These are phyloP conservation scores for Prunus fruticosa DNA, from an alignment of 306 rosid genomes.

Conservation along the genomic window DNA sequence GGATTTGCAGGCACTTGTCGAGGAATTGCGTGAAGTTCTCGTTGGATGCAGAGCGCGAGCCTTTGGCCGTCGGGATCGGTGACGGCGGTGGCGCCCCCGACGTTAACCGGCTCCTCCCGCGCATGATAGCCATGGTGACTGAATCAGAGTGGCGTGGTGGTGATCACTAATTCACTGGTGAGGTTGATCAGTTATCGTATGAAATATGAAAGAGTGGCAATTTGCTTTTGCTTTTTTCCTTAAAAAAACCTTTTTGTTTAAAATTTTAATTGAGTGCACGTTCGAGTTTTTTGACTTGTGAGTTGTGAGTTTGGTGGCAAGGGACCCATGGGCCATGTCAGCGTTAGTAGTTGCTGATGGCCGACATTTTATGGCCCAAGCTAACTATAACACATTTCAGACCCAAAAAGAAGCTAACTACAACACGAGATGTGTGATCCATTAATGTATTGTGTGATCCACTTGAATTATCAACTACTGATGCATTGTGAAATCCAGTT, in stretches of 20 bases:
- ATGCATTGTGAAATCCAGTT: no score
- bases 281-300: neutral
- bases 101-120: conserved; percentile 20
- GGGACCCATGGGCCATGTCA: neutral
- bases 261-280: neutral
- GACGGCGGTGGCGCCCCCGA: conserved; percentile 56
- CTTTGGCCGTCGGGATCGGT: conserved; percentile 72
- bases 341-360: neutral
- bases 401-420: no score
- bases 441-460: no score
- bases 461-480: no score
- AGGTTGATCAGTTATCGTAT: neutral
- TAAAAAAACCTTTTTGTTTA: neutral
- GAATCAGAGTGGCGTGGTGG: neutral
- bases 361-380: neutral
- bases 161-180: neutral
- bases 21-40: conserved; percentile 53
- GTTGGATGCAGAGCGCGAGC: conserved; percentile 65
- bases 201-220: neutral
- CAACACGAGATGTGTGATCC: no score
- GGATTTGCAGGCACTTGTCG: conserved; percentile 42
- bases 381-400: no score
- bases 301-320: neutral
- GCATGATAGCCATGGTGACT: conserved; percentile 32
- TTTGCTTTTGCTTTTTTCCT: neutral